Base-by-base conservation (phyloP, 305 asterid genomes). In the Solanum aculeatissimum region DNA sequence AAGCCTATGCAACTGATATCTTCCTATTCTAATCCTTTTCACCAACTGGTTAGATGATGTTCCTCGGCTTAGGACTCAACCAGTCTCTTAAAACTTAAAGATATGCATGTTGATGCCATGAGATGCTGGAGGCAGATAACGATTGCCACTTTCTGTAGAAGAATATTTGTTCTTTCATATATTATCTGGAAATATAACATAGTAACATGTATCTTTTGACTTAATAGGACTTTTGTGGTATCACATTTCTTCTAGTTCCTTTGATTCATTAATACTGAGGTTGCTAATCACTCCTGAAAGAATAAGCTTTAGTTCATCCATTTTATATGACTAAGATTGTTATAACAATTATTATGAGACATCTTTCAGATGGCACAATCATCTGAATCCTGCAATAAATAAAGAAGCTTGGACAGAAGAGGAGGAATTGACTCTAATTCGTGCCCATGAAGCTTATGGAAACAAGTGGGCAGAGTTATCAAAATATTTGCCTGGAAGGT, bases 391-490 rank as follows among this genome's bases (percentile, higher is more conserved):
- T 81, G 86, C 88, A 90, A 97, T 97, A 80, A 97, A 95, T 71
- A 95, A 92, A 87, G 98, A 97, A 89, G 97, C 99, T 83, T 97
- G 99, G 99, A 97, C 98, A 23, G 98, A 94, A 88, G 98, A 94
- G 38, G 99, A 97, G 90, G 99, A 97, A 89, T 89, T 97, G 88
- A 91, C 94, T 86, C 89, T 97, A 85, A 93, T 97, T 86, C 99
- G 88, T 23, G 99, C 99, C 83, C 99, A 97, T 89, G 97, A 92
- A 66, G 86, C 87, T 85, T 90, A 88, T 78, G 94, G 94, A 82
- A 91, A 91, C 90, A 91, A 93, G 90, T 97, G 99, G 99, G 99
- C 99, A 5, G 99, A 97, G 94, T 90, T 97, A 89, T 92, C 98
- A 2, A 97, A 95, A 90, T 92, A 90, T 89, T 93, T 97, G 90